These are phyloP conservation scores for Aegle marmelos DNA, from an alignment of 345 rosid genomes.

Conservation along the genomic window DNA sequence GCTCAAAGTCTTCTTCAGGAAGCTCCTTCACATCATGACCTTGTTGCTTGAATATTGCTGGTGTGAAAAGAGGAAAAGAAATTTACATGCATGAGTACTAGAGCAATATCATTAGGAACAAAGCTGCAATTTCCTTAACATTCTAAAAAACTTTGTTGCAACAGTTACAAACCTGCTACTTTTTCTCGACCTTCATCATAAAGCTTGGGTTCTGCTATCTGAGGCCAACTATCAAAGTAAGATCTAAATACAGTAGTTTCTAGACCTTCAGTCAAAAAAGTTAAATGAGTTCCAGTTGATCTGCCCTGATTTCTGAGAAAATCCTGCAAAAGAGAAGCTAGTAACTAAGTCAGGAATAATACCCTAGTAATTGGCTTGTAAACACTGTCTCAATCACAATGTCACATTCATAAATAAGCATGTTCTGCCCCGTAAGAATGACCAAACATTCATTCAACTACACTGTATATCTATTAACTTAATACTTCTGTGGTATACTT, in stretches of 20 bases:
- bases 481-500: background rate
- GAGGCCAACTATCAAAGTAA: slow-evolving; percentile 69
- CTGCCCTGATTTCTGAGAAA: slow-evolving; percentile 61
- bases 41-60: slow-evolving; percentile 76
- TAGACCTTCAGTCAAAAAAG: slow-evolving; percentile 69
- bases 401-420: slow-evolving; percentile 9
- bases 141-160: slow-evolving; percentile 4
- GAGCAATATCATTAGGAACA: background rate
- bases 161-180: slow-evolving; percentile 67
- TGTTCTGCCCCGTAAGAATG: background rate
- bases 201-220: slow-evolving; percentile 47
- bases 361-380: slow-evolving; percentile 9
- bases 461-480: background rate
- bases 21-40: slow-evolving; percentile 79
- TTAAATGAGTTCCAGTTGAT: slow-evolving; percentile 48
- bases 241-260: slow-evolving; percentile 69
- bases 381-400: slow-evolving; percentile 10
- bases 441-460: background rate
- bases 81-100: slow-evolving; percentile 8
- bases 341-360: slow-evolving; percentile 15
- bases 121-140: background rate
- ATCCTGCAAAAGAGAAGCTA: slow-evolving; percentile 35
- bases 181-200: slow-evolving; percentile 86
- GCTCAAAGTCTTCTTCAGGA: slow-evolving; percentile 56
- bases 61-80: slow-evolving; percentile 11